Evolutionary conservation across 208 protist species (phyloP), one percentile per base, ranked within the genome.

Genomic region (Wallacemonas rigidus): DNA sequence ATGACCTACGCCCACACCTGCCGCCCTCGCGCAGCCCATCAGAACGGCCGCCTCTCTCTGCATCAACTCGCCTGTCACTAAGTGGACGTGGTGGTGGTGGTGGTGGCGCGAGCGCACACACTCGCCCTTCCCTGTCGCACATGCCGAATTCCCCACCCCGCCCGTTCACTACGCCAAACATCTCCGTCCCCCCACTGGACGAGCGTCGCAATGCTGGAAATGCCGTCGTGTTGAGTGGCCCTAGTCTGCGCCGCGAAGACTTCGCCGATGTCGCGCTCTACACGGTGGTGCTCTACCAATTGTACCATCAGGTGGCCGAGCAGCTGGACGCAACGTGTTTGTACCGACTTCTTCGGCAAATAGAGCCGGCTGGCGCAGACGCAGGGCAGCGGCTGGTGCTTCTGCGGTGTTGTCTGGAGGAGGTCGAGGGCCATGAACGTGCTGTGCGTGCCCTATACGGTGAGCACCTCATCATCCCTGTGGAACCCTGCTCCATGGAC

Each of bases 211-310:
- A 50, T 12, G 12, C 6, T 50, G 45, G 45, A 6, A 12, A 50
- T 14, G 45, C 6, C 45, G 1, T 63, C n/a, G 57, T 26, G 6
- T 38, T 63, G 7, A 39, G 44, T 5, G 5, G 7, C 8, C 9
- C 17, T 6, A 17, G 12, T 8, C 57, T 63, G 57, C 40, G 14
- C 12, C 60, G 40, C 4, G 60, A n/a, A 4, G 60, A 43, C 35
- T 62, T 72, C 11, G 35, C 2, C 68, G 38, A 72, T 50, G 38
- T 63, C 2, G 68, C 60, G 54, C 68, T 72, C 35, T 72, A 56
- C 55, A 72, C 51, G 15, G 56, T 72, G 4, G 39, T 63, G 38
- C 50, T 72, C 14, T 72, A 65, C 60, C 60, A 65, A 17, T 41
- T 65, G 11, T 65, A 65, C 60, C 60, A 65, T 11, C 36, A 65